phyloP scores from a whole-genome alignment of 2,329 filamentous ascomycete species.

The Fusarium caatingaense region DNA sequence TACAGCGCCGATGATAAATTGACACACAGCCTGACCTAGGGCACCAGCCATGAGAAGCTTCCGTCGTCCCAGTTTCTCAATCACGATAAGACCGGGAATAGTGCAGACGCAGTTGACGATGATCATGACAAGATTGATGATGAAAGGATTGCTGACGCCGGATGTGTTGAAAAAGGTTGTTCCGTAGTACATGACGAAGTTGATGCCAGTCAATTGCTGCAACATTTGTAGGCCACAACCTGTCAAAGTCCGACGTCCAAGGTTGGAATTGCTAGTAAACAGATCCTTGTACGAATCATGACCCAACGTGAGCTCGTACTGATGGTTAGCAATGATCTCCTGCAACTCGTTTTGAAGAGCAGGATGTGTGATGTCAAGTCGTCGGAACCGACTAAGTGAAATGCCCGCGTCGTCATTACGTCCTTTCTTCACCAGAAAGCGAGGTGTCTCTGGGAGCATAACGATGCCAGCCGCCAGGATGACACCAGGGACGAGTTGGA shows the following conservation, averaged over 20 bases:
- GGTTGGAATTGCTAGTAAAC: conserved; percentile 69
- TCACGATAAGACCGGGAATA: conserved; percentile 77
- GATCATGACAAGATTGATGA: conserved; percentile 79
- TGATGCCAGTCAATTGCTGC: conserved; percentile 81
- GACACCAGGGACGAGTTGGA: conserved; percentile 80
- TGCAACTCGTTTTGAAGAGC: conserved; percentile 79
- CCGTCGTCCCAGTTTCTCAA: conserved; percentile 81
- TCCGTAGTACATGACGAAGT: conserved; percentile 83
- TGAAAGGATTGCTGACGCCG: conserved; percentile 71
- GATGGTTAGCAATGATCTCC: conserved; percentile 79
- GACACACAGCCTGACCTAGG: conserved; percentile 76
- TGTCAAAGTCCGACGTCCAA: conserved; percentile 77
- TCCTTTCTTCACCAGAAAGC: conserved; percentile 79
- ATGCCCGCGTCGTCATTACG: conserved; percentile 72
- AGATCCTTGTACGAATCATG: conserved; percentile 69
- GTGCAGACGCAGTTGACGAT: conserved; percentile 82
- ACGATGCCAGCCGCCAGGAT: conserved; percentile 76
- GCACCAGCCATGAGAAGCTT: conserved; percentile 79
- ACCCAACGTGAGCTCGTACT: conserved; percentile 76
- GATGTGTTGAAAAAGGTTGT: conserved; percentile 76
- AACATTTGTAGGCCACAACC: conserved; percentile 80
- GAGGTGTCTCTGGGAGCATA: conserved; percentile 80
- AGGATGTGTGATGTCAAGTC: conserved; percentile 78
- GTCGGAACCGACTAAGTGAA: conserved; percentile 76
- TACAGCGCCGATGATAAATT: conserved; percentile 73